phyloP scores from a whole-genome alignment of 2,329 filamentous ascomycete species.

The Paecilomyces formosus region DNA sequence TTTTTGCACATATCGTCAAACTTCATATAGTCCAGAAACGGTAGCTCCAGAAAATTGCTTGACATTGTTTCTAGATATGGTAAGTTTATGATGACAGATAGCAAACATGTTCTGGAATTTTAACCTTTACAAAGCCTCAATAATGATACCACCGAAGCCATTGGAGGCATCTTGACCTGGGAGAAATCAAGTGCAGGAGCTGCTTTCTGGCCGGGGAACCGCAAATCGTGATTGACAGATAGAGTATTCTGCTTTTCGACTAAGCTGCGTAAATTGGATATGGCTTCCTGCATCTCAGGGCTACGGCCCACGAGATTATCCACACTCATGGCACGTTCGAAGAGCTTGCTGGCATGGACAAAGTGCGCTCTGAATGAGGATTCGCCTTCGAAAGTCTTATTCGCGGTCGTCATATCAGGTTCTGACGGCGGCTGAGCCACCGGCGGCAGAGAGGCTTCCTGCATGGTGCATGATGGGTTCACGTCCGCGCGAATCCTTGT shows the following conservation, averaged over 20 bases:
- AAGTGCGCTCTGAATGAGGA: constrained; percentile 44
- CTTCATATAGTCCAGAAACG: constrained; percentile 24
- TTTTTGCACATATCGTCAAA: constrained; percentile 34
- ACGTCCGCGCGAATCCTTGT: not conserved
- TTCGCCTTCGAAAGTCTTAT: constrained; percentile 40
- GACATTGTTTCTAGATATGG: constrained; percentile 12
- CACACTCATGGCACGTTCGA: constrained; percentile 32
- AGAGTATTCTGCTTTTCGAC: constrained; percentile 29
- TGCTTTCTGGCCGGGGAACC: constrained; percentile 18
- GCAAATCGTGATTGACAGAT: constrained; percentile 15
- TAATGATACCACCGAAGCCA: constrained; percentile 23
- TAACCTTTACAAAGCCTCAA: constrained; percentile 27
- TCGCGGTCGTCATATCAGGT: constrained; percentile 6
- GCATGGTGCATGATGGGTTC: constrained; percentile 3
- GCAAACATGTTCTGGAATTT: not conserved
- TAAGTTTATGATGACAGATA: not conserved
- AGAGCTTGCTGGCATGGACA: constrained; percentile 37
- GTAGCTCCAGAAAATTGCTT: constrained; percentile 19
- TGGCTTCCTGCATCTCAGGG: constrained; percentile 30
- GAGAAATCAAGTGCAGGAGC: constrained; percentile 20
- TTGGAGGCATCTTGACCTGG: constrained; percentile 28
- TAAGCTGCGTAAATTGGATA: constrained; percentile 31
- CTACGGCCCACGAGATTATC: constrained; percentile 27
- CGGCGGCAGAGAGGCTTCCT: constrained; percentile 7
- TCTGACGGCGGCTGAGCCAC: constrained; percentile 21